These are phyloP conservation scores for Blepharisma japonicum DNA, from an alignment of 73 alveolate species.

Conservation along the genomic window DNA sequence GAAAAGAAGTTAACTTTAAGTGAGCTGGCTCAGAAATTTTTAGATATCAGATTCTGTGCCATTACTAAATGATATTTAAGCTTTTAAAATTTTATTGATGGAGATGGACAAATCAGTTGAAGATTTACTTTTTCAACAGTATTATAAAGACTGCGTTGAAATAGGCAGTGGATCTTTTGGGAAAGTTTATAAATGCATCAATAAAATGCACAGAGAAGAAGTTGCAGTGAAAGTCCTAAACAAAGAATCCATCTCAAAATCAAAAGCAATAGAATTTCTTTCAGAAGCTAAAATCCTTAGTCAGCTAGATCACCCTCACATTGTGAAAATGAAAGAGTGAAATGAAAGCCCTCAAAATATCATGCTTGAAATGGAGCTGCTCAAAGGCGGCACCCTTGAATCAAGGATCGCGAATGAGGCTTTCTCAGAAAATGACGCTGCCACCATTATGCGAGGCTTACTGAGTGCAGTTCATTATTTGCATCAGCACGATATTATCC, in stretches of 20 bases:
- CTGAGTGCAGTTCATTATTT: constrained; percentile 63
- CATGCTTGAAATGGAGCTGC: constrained; percentile 62
- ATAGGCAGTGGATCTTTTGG: constrained; percentile 17
- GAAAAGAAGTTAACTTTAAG: too few species aligned
- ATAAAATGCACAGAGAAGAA: constrained; percentile 2
- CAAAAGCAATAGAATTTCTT: not conserved
- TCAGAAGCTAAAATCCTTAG: constrained; percentile 10
- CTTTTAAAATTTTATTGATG: not conserved
- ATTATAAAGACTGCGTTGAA: not conserved
- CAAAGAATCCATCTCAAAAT: constrained; percentile 14
- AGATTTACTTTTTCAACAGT: not conserved
- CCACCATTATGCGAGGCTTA: constrained; percentile 51
- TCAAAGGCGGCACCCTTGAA: constrained; percentile 70
- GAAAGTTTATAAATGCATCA: constrained; percentile 9
- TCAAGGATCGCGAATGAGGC: constrained; percentile 37
- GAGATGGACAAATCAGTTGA: not conserved
- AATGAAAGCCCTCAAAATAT: constrained; percentile 61
- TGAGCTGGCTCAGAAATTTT: too few species aligned
- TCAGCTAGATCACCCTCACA: constrained; percentile 67
- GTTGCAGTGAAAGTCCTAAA: constrained; percentile 2
- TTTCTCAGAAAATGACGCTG: constrained; percentile 48
- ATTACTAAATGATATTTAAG: not conserved
- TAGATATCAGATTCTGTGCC: too few species aligned
- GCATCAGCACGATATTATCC: constrained; percentile 48
- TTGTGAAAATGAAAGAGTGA: constrained; percentile 66